phyloP scores from a whole-genome alignment of 2,329 filamentous ascomycete species.

The Phyllosticta citribraziliensis region DNA sequence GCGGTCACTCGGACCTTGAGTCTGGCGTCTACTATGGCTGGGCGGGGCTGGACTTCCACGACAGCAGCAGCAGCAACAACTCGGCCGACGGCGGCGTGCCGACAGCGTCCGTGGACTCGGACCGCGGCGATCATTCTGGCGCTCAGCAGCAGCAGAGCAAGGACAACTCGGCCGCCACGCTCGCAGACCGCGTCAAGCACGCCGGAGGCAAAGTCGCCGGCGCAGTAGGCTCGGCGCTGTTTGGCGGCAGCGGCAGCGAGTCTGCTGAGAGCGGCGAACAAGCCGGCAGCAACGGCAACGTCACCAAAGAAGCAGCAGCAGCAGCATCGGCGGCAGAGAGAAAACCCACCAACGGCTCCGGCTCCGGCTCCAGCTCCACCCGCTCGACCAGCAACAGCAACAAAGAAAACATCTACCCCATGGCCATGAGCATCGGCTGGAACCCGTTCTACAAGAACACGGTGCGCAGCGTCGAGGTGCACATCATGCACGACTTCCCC shows the following conservation, averaged over 20 bases:
- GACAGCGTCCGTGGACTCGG: background rate
- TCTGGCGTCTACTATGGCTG: conserved; percentile 93
- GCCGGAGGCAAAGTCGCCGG: conserved; percentile 4
- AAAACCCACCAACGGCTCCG: background rate
- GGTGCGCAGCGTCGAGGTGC: conserved; percentile 77
- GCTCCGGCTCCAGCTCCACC: background rate
- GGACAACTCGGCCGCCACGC: background rate
- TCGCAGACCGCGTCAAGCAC: conserved; percentile 4
- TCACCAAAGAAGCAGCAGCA: background rate
- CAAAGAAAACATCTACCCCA: conserved; percentile 52
- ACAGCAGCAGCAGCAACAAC: background rate
- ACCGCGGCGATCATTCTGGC: background rate
- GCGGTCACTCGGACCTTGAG: conserved; percentile 49
- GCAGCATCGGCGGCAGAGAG: background rate
- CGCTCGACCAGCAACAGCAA: background rate
- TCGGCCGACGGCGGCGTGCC: background rate
- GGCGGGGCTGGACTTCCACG: conserved; percentile 57
- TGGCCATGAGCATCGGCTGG: conserved; percentile 92
- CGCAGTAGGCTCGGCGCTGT: background rate
- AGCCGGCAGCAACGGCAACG: too few relatives aligned
- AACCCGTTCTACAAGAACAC: conserved; percentile 97
- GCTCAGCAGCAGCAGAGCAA: background rate
- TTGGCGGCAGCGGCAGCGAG: conserved; percentile 13
- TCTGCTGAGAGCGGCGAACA: background rate
- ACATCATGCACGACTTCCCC: conserved; percentile 69